Evolutionary conservation across 148 eudicot species (phyloP).

Genomic region (Rhododendron mucronatum): DNA sequence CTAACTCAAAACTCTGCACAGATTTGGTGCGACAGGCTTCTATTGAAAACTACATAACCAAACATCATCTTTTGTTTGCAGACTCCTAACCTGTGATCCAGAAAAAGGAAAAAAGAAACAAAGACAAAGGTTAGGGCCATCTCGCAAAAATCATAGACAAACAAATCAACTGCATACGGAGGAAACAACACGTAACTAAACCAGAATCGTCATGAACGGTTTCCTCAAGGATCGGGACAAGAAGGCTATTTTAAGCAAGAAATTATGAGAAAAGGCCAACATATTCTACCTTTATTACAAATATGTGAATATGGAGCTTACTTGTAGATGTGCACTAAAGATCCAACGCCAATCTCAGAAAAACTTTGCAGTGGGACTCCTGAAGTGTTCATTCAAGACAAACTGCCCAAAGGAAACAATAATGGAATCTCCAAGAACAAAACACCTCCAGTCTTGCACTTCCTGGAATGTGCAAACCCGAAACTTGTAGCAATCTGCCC

Average conservation of each 20-base stretch:
- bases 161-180: not conserved
- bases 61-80: constrained; percentile 31
- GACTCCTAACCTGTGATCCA: constrained; percentile 45
- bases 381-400: constrained; percentile 39
- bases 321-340: constrained; percentile 56
- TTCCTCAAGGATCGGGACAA: constrained; percentile 40
- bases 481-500: constrained; percentile 55
- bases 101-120: not conserved
- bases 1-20: constrained; percentile 23
- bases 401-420: constrained; percentile 49
- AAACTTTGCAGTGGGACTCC: constrained; percentile 59
- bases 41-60: constrained; percentile 35
- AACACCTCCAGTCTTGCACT: constrained; percentile 88
- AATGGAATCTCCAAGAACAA: constrained; percentile 59
- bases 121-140: constrained; percentile 1
- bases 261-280: not conserved
- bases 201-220: constrained; percentile 34
- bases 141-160: not conserved
- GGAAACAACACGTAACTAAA: not conserved
- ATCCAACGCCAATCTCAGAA: constrained; percentile 52
- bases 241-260: constrained; percentile 29
- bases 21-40: constrained; percentile 31
- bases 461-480: constrained; percentile 50
- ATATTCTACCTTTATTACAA: not conserved
- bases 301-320: constrained; percentile 30